Conservation (phyloP, 2,329 filamentous ascomycete genomes). For the Ophiocordyceps camponoti-floridani region DNA sequence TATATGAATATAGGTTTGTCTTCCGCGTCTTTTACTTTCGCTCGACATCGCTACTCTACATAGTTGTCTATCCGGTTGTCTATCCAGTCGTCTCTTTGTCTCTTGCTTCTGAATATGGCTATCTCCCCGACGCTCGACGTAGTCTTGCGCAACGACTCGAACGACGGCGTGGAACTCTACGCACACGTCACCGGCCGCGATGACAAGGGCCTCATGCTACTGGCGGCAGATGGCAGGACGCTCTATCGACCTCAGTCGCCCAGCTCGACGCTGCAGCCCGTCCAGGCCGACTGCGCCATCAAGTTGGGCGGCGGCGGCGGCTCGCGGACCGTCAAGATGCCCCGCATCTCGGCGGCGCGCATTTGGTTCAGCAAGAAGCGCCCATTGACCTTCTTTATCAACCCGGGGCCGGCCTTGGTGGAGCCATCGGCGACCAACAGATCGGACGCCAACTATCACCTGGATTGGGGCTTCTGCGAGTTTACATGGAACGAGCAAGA, state of each 20-base stretch:
- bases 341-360: constrained; percentile 50
- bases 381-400: constrained; percentile 49
- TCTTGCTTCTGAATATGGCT: not conserved
- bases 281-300: constrained; percentile 44
- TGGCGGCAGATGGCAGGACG: constrained; percentile 47
- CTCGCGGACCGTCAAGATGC: constrained; percentile 43
- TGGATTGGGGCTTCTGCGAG: constrained; percentile 51
- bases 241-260: constrained; percentile 48
- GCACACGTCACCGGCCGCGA: constrained; percentile 53
- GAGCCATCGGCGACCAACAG: constrained; percentile 56
- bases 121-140: constrained; percentile 26
- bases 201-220: constrained; percentile 39
- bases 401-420: constrained; percentile 54
- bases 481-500: constrained; percentile 45
- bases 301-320: constrained; percentile 41
- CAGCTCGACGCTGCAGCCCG: constrained; percentile 24
- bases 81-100: too few relatives aligned
- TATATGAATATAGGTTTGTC: too few relatives aligned
- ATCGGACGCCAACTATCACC: constrained; percentile 41
- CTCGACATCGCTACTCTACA: too few relatives aligned
- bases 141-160: constrained; percentile 46
- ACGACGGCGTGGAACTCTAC: constrained; percentile 31
- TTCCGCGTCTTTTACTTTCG: too few relatives aligned
- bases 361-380: constrained; percentile 51
- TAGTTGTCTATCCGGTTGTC: too few relatives aligned